A percentile compares a stretch with the other conserved stretches of the same genome.
phyloP scores from a whole-genome alignment of 345 rosid species.

The Bruguiera parviflora region DNA sequence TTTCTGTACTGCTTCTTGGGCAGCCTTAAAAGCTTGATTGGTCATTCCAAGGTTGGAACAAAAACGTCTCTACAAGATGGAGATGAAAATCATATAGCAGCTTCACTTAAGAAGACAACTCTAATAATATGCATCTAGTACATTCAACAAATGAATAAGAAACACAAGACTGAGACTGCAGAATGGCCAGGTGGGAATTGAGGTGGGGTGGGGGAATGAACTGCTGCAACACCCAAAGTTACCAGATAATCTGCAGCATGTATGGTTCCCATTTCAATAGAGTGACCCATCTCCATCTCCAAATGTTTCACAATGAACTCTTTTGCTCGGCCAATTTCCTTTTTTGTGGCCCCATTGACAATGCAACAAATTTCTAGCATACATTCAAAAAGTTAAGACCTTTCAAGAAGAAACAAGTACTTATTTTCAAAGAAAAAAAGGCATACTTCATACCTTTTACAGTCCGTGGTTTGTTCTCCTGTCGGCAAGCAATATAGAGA shows the following conservation, averaged over 20 bases:
- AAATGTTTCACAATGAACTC: slow-evolving; percentile 50
- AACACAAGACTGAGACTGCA: neutral
- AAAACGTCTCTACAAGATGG: slow-evolving; percentile 43
- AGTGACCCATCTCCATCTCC: slow-evolving; percentile 50
- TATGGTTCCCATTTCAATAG: slow-evolving; percentile 58
- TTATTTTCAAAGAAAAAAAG: neutral
- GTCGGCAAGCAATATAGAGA: slow-evolving; percentile 53
- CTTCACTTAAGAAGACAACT: neutral
- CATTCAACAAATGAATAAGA: neutral
- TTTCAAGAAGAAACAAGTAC: slow-evolving; percentile 8
- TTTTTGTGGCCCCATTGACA: slow-evolving; percentile 49
- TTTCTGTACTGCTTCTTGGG: slow-evolving; percentile 53
- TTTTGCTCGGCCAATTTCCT: slow-evolving; percentile 55
- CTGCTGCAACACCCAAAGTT: slow-evolving; percentile 2
- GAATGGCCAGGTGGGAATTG: neutral
- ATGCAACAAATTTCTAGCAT: slow-evolving; percentile 47
- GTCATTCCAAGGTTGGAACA: slow-evolving; percentile 58
- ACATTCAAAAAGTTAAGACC: slow-evolving; percentile 13
- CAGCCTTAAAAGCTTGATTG: slow-evolving; percentile 57
- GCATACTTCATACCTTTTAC: slow-evolving; percentile 36
- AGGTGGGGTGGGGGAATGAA: neutral
- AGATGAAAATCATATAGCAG: slow-evolving; percentile 4
- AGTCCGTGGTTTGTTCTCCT: slow-evolving; percentile 47
- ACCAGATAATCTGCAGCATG: slow-evolving; percentile 56
- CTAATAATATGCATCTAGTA: neutral